Percentiles rank a stretch among this genome's conserved stretches.
These are phyloP conservation scores for Acanthamoeba healyi DNA, from an alignment of 208 protist genomes.

Conservation along the genomic window DNA sequence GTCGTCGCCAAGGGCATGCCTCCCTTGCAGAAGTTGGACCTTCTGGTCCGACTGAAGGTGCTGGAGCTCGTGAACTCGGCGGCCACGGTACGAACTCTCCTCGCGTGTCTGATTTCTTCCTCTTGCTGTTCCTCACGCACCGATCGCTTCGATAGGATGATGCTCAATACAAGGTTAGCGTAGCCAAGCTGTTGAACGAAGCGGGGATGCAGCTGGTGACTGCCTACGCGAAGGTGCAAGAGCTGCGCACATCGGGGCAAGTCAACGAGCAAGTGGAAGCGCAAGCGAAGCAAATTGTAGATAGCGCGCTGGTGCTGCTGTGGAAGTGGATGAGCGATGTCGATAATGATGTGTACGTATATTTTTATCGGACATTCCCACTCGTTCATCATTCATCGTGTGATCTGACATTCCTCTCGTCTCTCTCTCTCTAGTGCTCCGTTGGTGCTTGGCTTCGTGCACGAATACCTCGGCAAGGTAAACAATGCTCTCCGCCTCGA, in stretches of 20 bases:
- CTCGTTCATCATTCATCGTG: not conserved
- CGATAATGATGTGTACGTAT: slow-evolving; percentile 66
- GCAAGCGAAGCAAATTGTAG: slow-evolving; percentile 70
- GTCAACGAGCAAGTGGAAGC: slow-evolving; percentile 29
- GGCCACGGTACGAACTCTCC: slow-evolving; percentile 3
- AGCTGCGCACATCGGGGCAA: slow-evolving; percentile 48
- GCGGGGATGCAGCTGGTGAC: slow-evolving; percentile 56
- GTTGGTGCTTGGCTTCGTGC: slow-evolving; percentile 24
- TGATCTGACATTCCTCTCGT: not conserved
- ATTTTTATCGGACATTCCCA: too few relatives aligned
- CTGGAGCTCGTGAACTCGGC: slow-evolving; percentile 31
- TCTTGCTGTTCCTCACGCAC: not conserved
- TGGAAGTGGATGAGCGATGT: slow-evolving; percentile 69
- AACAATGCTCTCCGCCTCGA: not conserved
- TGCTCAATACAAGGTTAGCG: slow-evolving; percentile 3
- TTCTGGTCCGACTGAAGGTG: slow-evolving; percentile 53
- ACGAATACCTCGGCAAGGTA: slow-evolving; percentile 56
- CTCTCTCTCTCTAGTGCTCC: not conserved
- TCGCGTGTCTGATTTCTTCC: not conserved
- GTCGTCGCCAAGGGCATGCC: slow-evolving; percentile 73
- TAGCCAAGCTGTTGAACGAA: slow-evolving; percentile 57
- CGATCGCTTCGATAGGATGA: not conserved
- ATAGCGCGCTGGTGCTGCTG: slow-evolving; percentile 63
- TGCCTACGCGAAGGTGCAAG: slow-evolving; percentile 55
- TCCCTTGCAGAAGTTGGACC: slow-evolving; percentile 59